Conservation (phyloP, 768 basidiomycete genomes). For the Kwoniella heveanensis region DNA sequence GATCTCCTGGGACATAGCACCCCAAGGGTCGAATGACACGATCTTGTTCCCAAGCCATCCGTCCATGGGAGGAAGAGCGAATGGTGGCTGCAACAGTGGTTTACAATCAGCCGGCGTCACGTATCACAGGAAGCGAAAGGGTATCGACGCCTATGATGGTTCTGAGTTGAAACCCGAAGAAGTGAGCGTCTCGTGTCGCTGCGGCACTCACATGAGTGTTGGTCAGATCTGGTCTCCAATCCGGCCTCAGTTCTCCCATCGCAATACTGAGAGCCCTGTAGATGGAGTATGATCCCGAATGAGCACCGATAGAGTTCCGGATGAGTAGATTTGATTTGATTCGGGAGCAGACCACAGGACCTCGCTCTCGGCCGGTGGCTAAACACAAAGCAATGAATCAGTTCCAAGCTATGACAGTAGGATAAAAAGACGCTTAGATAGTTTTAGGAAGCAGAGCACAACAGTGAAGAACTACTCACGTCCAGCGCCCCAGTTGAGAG, state of each 20-base stretch:
- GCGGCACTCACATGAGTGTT: slow-evolving; percentile 47
- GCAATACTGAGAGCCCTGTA: slow-evolving; percentile 92
- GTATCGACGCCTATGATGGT: too few species aligned
- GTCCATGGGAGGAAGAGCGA: slow-evolving; percentile 73
- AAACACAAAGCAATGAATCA: slow-evolving; percentile 18
- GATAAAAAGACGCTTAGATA: too few species aligned
- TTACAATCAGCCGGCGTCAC: too few species aligned
- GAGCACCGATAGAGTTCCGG: slow-evolving; percentile 91
- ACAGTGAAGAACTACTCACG: slow-evolving; percentile 19
- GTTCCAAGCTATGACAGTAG: too few species aligned
- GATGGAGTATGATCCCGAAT: slow-evolving; percentile 90
- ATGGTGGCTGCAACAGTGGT: slow-evolving; percentile 65
- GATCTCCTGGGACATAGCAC: slow-evolving; percentile 69
- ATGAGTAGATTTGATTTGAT: slow-evolving; percentile 66
- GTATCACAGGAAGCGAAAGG: too few species aligned
- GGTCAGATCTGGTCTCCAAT: slow-evolving; percentile 52
- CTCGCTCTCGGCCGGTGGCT: slow-evolving; percentile 65
- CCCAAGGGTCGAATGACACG: slow-evolving; percentile 91
- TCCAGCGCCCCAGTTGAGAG: slow-evolving; percentile 77
- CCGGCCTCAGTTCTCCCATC: slow-evolving; percentile 59
- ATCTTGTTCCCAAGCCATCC: slow-evolving; percentile 66
- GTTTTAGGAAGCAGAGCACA: too few species aligned
- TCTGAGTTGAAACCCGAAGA: too few species aligned
- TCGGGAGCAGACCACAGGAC: slow-evolving; percentile 86
- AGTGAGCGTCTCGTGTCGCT: too few species aligned